Evolutionary conservation across 2,329 filamentous ascomycete genomes (phyloP).

Genomic region (Alternaria arborescens): DNA sequence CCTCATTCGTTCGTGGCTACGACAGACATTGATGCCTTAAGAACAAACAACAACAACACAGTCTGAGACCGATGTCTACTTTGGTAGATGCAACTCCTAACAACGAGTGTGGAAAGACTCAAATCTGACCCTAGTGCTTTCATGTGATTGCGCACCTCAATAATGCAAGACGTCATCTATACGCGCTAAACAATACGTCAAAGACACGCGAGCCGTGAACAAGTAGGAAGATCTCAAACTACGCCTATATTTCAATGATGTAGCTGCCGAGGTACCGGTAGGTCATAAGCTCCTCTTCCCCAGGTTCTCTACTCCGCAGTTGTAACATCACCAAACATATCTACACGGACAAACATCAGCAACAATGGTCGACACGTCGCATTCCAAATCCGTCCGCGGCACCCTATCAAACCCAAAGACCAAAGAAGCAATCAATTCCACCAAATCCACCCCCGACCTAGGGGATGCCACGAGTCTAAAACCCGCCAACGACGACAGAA

Average conservation of each 20-base stretch:
- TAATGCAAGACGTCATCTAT: conserved; percentile 36
- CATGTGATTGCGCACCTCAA: conserved; percentile 8
- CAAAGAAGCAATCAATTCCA: conserved; percentile 27
- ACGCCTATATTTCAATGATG: conserved; percentile 18
- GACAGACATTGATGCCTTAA: not conserved
- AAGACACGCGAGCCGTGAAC: conserved; percentile 14
- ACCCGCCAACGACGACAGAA: conserved; percentile 26
- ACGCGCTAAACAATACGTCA: conserved; percentile 27
- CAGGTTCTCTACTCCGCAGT: not conserved
- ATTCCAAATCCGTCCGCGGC: conserved; percentile 43
- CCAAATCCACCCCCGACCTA: conserved; percentile 24
- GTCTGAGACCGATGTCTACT: not conserved
- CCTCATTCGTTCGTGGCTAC: conserved; percentile 1
- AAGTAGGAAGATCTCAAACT: conserved; percentile 5
- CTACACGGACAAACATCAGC: conserved; percentile 20
- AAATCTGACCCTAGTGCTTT: not conserved
- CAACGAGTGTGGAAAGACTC: not conserved
- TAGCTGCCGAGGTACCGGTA: conserved; percentile 8
- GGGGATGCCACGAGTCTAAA: conserved; percentile 40
- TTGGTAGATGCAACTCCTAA: not conserved
- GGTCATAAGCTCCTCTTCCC: conserved; percentile 1
- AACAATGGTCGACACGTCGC: conserved; percentile 10
- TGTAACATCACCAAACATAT: not conserved
- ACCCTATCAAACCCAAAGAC: conserved; percentile 43
- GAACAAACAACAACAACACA: not conserved